Evolutionary conservation across 2,329 filamentous ascomycete genomes (phyloP).

Genomic region (Pseudogymnoascus sp.): DNA sequence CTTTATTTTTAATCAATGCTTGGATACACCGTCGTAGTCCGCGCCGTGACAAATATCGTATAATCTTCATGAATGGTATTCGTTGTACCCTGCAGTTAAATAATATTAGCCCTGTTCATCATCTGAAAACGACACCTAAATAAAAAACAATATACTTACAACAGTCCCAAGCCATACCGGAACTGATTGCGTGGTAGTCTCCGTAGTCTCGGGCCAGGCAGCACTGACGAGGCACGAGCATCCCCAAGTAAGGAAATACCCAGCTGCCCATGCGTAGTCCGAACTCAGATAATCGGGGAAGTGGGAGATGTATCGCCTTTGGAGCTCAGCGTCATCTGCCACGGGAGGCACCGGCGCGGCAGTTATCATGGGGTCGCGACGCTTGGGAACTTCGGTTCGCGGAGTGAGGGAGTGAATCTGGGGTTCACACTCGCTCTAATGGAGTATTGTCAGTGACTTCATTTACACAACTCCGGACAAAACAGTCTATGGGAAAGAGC

Average conservation of each 20-base stretch:
- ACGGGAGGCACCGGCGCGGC: neutral
- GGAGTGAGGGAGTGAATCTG: neutral
- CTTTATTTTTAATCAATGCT: neutral
- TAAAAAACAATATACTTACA: neutral
- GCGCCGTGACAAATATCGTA: neutral
- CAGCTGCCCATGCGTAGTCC: neutral
- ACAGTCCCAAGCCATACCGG: neutral
- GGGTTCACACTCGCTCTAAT: neutral
- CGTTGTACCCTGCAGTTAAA: neutral
- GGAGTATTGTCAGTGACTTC: neutral
- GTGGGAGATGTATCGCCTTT: neutral
- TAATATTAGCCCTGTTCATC: neutral
- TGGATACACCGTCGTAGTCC: neutral
- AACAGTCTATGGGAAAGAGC: neutral
- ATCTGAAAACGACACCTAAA: neutral
- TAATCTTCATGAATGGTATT: neutral
- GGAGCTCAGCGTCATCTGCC: neutral
- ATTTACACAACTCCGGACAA: neutral
- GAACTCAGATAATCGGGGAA: neutral
- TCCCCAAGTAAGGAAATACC: neutral
- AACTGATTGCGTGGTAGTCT: neutral
- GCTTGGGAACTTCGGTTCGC: neutral
- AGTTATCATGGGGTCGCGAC: neutral
- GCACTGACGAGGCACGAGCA: neutral
- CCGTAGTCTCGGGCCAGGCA: neutral